These are phyloP conservation scores for Neospora caninum DNA, from an alignment of 169 alveolate genomes.

Conservation along the genomic window DNA sequence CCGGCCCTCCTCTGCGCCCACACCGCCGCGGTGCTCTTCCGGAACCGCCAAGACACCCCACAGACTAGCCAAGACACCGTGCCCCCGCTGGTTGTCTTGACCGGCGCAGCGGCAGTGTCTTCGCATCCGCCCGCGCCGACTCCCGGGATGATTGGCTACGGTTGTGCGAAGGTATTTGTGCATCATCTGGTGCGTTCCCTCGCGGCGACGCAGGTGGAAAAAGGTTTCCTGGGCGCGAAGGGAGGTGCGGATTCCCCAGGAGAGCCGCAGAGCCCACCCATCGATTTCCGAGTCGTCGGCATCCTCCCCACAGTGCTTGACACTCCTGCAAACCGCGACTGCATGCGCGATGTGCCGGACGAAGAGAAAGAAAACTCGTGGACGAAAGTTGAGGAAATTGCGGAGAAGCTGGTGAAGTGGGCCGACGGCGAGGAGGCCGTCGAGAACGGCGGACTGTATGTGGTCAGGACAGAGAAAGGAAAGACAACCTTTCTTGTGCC, in stretches of 20 bases:
- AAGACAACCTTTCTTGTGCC: neutral
- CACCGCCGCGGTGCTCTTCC: neutral
- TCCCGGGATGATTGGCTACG: slow-evolving; percentile 9
- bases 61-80: neutral
- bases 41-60: neutral
- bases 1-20: slow-evolving; percentile 40
- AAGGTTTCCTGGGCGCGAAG: neutral
- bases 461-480: neutral
- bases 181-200: slow-evolving; percentile 17
- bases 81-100: neutral
- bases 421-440: neutral
- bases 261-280: neutral
- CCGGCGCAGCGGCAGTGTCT: slow-evolving; percentile 1
- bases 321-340: slow-evolving; percentile 16
- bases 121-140: neutral
- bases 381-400: neutral
- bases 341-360: neutral
- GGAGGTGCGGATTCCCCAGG: neutral
- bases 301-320: slow-evolving; percentile 22
- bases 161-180: neutral
- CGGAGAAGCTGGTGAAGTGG: slow-evolving; percentile 3
- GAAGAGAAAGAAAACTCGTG: neutral
- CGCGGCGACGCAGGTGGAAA: neutral
- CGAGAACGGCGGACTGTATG: slow-evolving; percentile 1
- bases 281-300: neutral